Evolutionary conservation across 805 yeast species (phyloP).

Genomic region (Sporopachydermia quercuum): DNA sequence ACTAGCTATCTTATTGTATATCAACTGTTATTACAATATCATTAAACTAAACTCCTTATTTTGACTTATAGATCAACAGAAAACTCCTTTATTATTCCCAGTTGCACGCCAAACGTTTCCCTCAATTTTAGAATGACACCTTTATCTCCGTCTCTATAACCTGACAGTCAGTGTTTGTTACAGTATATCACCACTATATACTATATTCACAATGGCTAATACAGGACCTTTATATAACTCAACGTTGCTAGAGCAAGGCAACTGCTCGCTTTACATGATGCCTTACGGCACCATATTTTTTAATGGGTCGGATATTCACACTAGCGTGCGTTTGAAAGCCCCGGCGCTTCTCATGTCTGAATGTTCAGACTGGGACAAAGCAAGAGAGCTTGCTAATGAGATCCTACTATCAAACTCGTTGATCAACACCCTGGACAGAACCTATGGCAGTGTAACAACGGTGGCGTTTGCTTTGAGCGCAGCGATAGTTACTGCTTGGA

Average conservation of each 20-base stretch:
- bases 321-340: neutral
- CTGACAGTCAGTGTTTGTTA: too few relatives aligned
- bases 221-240: neutral
- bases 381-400: neutral
- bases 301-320: too few relatives aligned
- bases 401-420: neutral
- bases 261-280: neutral
- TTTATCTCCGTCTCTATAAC: too few relatives aligned
- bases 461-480: constrained; percentile 39
- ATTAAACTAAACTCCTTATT: too few relatives aligned
- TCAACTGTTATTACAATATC: too few relatives aligned
- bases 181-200: too few relatives aligned
- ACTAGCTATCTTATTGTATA: too few relatives aligned
- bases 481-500: constrained; percentile 52
- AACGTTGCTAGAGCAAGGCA: neutral
- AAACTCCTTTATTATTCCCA: too few relatives aligned
- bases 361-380: neutral
- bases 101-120: too few relatives aligned
- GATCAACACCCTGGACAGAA: neutral
- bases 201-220: too few relatives aligned
- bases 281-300: neutral
- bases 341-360: neutral
- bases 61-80: too few relatives aligned
- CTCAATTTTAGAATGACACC: too few relatives aligned
- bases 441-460: constrained; percentile 1